Base-by-base conservation (phyloP, 768 basidiomycete species). In the Auricularia cornea region DNA sequence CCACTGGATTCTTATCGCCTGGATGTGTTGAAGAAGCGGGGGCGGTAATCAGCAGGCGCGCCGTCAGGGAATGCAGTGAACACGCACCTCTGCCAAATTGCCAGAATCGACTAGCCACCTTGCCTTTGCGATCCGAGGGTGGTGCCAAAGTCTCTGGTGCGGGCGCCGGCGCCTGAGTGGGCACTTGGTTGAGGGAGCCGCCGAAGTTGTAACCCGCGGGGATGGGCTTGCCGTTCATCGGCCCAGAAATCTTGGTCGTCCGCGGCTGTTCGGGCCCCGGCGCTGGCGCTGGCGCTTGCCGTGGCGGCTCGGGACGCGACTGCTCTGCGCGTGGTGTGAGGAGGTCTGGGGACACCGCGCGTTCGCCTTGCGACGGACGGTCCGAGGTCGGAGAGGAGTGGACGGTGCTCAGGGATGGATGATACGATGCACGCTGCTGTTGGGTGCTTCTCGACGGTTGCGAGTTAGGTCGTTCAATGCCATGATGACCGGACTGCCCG, bases 201-300 rank as follows among this genome's bases (percentile, higher is more conserved):
- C 90, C 92, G 70, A 95, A 98, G 75, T 94, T 95, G 81, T 88
- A 92, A 0, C 93, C 93, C 35, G 84, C 83, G 3, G 94, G 94
- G 40, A 96, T 90, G 51, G 88, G 90, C 16, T 84, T 84, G 8
- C 92, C 93, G 64, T 87, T 87, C 72, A 94, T 79, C 35, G 94
- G 95, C 1, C 85, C 91, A 20, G 93, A 95, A 59, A 98, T 97
- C 75, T 94, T 94, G 10, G 59, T 33, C 59, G 59, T 38, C 10
- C 40, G 59, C 18, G 59, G 59, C 8, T 18, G 57, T 20, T 59
- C 57, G 11, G 54, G 12, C 1, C 12, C 30, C 30, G 59, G 29
- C 29, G 59, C 30, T 20, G 30, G 59, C 29, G 29, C 59, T 12
- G 33, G 11, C 11, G 59, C 8, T 29, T 28, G 59, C 35, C 35